Base-by-base conservation (phyloP, 1,139 yeast genomes). In the Hemisphaericaspora subhashii region DNA sequence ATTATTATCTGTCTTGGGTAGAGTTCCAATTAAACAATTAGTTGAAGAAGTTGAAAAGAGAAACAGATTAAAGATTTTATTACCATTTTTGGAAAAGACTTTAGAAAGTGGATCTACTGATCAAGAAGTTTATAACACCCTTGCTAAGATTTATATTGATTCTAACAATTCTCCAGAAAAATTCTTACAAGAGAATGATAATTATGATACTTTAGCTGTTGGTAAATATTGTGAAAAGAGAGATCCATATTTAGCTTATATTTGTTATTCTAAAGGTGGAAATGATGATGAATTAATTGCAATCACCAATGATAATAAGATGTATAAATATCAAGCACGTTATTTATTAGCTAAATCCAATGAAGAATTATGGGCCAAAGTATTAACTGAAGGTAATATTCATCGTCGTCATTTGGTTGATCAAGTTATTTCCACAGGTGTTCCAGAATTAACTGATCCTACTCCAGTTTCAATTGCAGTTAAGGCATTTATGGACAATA, bases 201-300 rank as follows among this genome's bases (percentile, higher is more conserved):
- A 79, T 57, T 92, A 94, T 68, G 95, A 92, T 65, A 86, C 98
- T 18, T 73, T 87, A 52, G 86, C 86, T 53, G 97, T 92, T 53
- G 99, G 98, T 75, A 89, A 83, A 61, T 92, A 92, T 74, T 94
- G 99, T 77, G 99, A 94, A 67, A 92, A 88, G 80, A 85, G 98
- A 65, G 99, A 92, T 59, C 99, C 99, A 45, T 92, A 88, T 69
- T 75, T 92, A 62, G 99, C 98, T 14, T 92, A 88, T 64, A 92
- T 92, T 66, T 95, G 96, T 40, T 92, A 92, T 64, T 95, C 95
- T 48, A 90, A 89, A 68, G 99, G 99, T 60, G 74, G 78, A 42
- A 90, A 92, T 56, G 96, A 92, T 62, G 83, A 75, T 45, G 98
- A 92, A 64, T 79, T 92, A 58, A 80, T 92, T 55, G 75, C 81